A percentile compares a stretch with the other conserved stretches of the same genome.
These are phyloP conservation scores for Eimeria acervulina DNA, from an alignment of 169 alveolate species.

Conservation along the genomic window DNA sequence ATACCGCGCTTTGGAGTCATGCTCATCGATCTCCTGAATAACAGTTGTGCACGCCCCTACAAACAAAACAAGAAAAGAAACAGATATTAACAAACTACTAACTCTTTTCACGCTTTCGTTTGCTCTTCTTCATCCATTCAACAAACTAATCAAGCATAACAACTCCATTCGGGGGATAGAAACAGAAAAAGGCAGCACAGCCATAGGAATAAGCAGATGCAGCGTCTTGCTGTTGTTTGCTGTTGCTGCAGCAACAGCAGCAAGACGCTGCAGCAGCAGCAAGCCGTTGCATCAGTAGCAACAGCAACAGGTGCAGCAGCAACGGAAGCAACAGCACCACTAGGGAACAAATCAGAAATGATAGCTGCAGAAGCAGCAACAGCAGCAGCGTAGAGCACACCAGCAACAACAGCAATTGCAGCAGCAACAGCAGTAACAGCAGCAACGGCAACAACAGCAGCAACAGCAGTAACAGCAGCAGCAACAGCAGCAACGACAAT, in stretches of 20 bases:
- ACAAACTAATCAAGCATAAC: too few relatives aligned
- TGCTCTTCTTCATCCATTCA: too few relatives aligned
- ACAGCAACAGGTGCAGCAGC: too few relatives aligned
- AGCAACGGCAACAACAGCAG: background rate
- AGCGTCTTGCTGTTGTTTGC: too few relatives aligned
- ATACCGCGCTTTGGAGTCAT: slow-evolving; percentile 81
- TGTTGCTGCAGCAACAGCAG: background rate
- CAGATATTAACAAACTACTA: background rate
- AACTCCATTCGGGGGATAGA: too few relatives aligned
- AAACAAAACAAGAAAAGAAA: background rate
- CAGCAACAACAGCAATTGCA: background rate
- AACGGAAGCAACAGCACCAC: too few relatives aligned
- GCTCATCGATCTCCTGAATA: slow-evolving; percentile 82
- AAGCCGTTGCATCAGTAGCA: background rate
- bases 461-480: slow-evolving; percentile 6
- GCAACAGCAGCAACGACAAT: slow-evolving; percentile 1
- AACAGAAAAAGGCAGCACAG: too few relatives aligned
- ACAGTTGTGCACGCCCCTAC: slow-evolving; percentile 82
- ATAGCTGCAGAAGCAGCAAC: background rate
- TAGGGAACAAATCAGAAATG: too few relatives aligned
- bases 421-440: background rate
- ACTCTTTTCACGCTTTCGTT: background rate
- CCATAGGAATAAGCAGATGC: too few relatives aligned
- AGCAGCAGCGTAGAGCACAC: background rate
- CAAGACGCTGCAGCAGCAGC: too few relatives aligned